Base-by-base conservation (phyloP, 116 monocot genomes). In the Trichopus zeylanicus region DNA sequence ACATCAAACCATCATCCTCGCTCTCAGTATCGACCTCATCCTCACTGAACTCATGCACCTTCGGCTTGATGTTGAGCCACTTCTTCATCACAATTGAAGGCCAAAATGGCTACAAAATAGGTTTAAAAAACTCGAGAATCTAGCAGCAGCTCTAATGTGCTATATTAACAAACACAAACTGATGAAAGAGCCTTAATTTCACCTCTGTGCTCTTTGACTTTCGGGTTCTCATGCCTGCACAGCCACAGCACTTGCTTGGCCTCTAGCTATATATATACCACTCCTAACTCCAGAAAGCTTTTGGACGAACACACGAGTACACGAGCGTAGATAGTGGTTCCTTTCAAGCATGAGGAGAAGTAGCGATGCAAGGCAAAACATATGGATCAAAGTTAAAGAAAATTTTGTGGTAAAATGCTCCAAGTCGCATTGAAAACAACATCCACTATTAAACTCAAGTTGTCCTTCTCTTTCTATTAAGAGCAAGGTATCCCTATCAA, bases 11-110 rank as follows among this genome's bases (percentile, higher is more conserved):
- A 61, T 82, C 87, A 62, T 84, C 84, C 47, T 83, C 80, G 59
- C 83, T 82, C 67, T 83, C 88, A 0, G 79, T 74, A 8, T 88
- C 88, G 47, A 69, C 32, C 61, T 88, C 88, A 71, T 88, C 88
- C 70, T 83, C 83, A 56, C 88, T 83, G 71, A 88, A 88, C 26
- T 83, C 88, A 57, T 83, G 73, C 67, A 77, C 64, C 76, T 79
- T 76, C 0, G 88, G 83, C 70, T 71, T 76, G 26, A 88, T 80
- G 63, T 88, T 88, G 5, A 88, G 61, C 83, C 83, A 88, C 67
- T 88, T 88, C 68, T 53, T 73, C 80, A 82, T 76, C 26, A 88
- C 33, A 48, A 77, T 76, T 0, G 79, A 79, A 30, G 83, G 79
- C 79, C 73, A 76, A 54, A 88, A 88, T 29, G 77, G 18, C 88